A percentile compares a stretch with the other conserved stretches of the same genome.
phyloP scores from a whole-genome alignment of 495 filamentous ascomycete species.

The Arthonia radiata region DNA sequence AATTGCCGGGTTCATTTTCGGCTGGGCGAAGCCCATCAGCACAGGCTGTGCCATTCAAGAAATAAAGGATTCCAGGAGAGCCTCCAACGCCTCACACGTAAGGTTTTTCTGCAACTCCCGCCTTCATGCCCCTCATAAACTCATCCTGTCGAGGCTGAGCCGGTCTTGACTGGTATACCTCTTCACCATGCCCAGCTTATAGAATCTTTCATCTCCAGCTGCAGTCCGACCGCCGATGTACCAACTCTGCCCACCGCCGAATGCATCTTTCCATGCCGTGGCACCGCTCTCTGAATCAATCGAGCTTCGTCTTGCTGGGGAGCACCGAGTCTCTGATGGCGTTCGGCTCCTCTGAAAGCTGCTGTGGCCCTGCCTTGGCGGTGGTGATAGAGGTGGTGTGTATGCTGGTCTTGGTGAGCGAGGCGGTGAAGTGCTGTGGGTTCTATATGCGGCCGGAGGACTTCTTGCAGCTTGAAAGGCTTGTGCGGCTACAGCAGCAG shows the following conservation, averaged over 20 bases:
- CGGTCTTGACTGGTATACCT: slow-evolving; percentile 28
- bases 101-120: no score
- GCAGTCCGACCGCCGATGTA: slow-evolving; percentile 74
- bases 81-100: no score
- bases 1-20: no score
- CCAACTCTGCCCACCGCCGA: slow-evolving; percentile 60
- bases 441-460: slow-evolving; percentile 6
- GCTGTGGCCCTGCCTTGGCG: slow-evolving; percentile 9
- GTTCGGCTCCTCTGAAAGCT: slow-evolving; percentile 14
- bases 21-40: no score
- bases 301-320: slow-evolving; percentile 19
- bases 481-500: slow-evolving; percentile 6
- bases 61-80: no score
- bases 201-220: slow-evolving; percentile 70
- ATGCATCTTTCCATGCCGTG: slow-evolving; percentile 26
- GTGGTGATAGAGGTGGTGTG: slow-evolving; percentile 5
- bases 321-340: slow-evolving; percentile 4
- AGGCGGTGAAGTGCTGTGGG: slow-evolving; percentile 8
- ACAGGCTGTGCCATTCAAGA: no score
- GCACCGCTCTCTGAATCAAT: slow-evolving; percentile 47
- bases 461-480: slow-evolving; percentile 11
- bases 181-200: slow-evolving; percentile 36
- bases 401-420: slow-evolving; percentile 4
- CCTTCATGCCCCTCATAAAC: no score
- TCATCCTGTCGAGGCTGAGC: slow-evolving; percentile 29